Conservation (phyloP, 371 early-diverging fungal species). For the Rhizopus delemar region DNA sequence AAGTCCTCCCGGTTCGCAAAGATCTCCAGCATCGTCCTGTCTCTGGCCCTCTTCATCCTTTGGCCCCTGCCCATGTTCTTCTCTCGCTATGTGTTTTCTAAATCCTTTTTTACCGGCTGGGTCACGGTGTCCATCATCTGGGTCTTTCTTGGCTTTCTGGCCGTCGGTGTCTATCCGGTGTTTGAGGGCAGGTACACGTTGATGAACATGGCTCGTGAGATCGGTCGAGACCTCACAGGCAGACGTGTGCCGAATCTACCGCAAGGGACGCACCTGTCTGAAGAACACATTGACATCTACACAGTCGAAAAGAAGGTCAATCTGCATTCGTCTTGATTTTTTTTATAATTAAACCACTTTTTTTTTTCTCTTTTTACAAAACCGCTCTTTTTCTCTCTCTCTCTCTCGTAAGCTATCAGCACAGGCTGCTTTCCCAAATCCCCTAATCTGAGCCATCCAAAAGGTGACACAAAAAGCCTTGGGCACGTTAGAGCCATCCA, state of each 20-base stretch:
- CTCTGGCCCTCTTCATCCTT: constrained; percentile 57
- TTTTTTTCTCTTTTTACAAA: too few relatives aligned
- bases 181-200: constrained; percentile 58
- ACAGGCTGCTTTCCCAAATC: too few relatives aligned
- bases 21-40: constrained; percentile 43
- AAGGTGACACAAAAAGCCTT: too few relatives aligned
- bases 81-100: constrained; percentile 63
- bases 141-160: constrained; percentile 56
- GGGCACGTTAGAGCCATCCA: too few relatives aligned
- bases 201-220: constrained; percentile 36
- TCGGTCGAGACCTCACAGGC: constrained; percentile 46
- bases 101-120: constrained; percentile 70
- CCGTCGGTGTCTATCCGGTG: constrained; percentile 62
- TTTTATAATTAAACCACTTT: too few relatives aligned
- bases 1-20: constrained; percentile 39
- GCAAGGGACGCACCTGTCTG: constrained; percentile 15
- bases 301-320: constrained; percentile 18
- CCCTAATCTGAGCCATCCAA: too few relatives aligned
- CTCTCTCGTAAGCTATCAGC: too few relatives aligned
- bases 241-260: constrained; percentile 24
- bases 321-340: too few relatives aligned
- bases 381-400: too few relatives aligned
- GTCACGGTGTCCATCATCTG: constrained; percentile 64
- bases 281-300: constrained; percentile 25
- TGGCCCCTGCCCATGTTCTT: constrained; percentile 75